Conservation (phyloP, 371 early-diverging fungal genomes). For the Neoconidiobolus thromboides region DNA sequence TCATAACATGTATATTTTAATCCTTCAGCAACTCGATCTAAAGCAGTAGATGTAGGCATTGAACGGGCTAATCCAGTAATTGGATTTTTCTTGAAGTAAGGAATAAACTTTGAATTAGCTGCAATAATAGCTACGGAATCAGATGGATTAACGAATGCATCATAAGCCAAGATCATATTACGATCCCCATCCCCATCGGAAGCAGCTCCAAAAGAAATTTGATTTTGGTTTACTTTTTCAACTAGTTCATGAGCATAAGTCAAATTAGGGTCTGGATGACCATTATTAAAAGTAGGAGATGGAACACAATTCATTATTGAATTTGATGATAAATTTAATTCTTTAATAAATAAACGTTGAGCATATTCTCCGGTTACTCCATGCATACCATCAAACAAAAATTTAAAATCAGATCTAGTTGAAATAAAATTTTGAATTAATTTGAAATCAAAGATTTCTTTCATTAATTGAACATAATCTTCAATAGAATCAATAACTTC, state of each 20-base stretch:
- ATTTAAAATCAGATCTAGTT: constrained; percentile 43
- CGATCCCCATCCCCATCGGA: constrained; percentile 87
- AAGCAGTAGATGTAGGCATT: constrained; percentile 88
- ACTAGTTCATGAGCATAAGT: constrained; percentile 93
- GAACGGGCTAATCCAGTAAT: constrained; percentile 79
- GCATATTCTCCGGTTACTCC: constrained; percentile 95
- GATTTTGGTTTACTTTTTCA: constrained; percentile 61
- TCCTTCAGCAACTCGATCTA: constrained; percentile 78
- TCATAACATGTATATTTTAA: constrained; percentile 60
- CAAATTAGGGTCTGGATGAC: constrained; percentile 95
- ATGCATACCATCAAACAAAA: constrained; percentile 91
- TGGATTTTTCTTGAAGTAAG: constrained; percentile 75
- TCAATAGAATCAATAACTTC: constrained; percentile 78
- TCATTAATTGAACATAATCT: constrained; percentile 76
- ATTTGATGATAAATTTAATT: constrained; percentile 62
- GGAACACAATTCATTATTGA: constrained; percentile 74
- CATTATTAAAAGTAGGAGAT: constrained; percentile 74
- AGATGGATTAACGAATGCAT: constrained; percentile 88
- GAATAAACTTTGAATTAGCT: constrained; percentile 69
- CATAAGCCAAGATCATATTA: constrained; percentile 90
- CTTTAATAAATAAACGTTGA: constrained; percentile 63
- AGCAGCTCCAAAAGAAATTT: constrained; percentile 81
- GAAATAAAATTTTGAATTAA: constrained; percentile 57
- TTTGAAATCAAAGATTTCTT: constrained; percentile 78
- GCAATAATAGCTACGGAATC: constrained; percentile 96